Evolutionary conservation across 495 filamentous ascomycete species (phyloP).

Genomic region (Immersiella caudata): DNA sequence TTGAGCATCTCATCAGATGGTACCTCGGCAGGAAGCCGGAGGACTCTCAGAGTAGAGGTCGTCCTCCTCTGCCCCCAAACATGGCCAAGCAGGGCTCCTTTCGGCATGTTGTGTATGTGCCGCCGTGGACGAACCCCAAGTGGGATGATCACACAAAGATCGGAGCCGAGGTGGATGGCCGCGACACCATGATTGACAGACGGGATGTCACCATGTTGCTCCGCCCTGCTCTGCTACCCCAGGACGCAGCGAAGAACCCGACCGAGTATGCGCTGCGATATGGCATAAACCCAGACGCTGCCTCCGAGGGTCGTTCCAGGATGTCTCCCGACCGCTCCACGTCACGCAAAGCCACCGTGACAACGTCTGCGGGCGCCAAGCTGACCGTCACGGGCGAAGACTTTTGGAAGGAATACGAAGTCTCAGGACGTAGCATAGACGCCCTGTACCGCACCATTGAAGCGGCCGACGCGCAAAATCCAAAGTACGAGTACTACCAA

Average conservation of each 20-base stretch:
- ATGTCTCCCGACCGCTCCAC: slow-evolving; percentile 36
- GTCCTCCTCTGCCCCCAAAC: too few species aligned
- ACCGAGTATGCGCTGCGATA: slow-evolving; percentile 40
- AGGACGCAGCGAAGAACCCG: slow-evolving; percentile 29
- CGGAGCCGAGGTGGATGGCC: background rate
- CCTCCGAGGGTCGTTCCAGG: slow-evolving; percentile 35
- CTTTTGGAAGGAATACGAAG: background rate
- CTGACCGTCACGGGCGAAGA: slow-evolving; percentile 14
- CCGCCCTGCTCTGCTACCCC: slow-evolving; percentile 35
- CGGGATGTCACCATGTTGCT: slow-evolving; percentile 27
- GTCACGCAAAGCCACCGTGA: slow-evolving; percentile 22
- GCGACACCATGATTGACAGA: background rate
- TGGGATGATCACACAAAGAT: background rate
- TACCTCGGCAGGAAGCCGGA: too few species aligned
- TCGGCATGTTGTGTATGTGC: background rate
- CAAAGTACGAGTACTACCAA: background rate
- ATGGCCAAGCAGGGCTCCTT: too few species aligned
- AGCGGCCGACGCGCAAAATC: background rate
- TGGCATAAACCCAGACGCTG: slow-evolving; percentile 36
- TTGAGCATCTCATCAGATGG: too few species aligned
- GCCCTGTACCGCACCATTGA: slow-evolving; percentile 26
- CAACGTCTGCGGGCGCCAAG: slow-evolving; percentile 12
- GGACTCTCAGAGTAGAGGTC: too few species aligned
- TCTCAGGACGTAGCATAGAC: background rate
- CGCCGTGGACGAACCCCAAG: background rate